These are phyloP conservation scores for Penicillium manginii DNA, from an alignment of 495 filamentous ascomycete species.

Conservation along the genomic window DNA sequence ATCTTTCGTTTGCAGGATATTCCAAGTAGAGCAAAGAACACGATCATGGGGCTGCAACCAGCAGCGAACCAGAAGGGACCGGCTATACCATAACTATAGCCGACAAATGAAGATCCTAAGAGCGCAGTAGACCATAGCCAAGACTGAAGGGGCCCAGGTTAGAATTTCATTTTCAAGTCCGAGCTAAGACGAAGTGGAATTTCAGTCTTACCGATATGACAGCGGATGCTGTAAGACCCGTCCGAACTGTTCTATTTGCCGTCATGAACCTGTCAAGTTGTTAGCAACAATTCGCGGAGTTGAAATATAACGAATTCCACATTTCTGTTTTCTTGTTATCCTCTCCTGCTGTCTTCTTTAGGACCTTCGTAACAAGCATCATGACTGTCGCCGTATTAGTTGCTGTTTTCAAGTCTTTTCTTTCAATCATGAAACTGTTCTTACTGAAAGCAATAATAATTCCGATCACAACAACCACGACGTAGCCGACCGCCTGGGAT, in stretches of 20 bases:
- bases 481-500: conserved; percentile 42
- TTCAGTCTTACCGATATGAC: conserved; percentile 36
- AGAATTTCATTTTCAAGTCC: neutral
- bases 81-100: conserved; percentile 39
- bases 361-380: conserved; percentile 38
- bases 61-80: conserved; percentile 50
- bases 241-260: conserved; percentile 42
- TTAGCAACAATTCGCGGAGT: neutral
- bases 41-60: conserved; percentile 49
- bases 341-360: conserved; percentile 42
- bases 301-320: conserved; percentile 17
- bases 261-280: conserved; percentile 43
- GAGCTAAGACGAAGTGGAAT: neutral
- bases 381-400: conserved; percentile 27
- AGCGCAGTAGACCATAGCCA: conserved; percentile 43
- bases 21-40: conserved; percentile 51
- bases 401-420: too few relatives aligned
- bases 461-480: conserved; percentile 39
- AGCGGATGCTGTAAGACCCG: conserved; percentile 42
- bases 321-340: conserved; percentile 49
- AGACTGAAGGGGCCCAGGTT: conserved; percentile 15
- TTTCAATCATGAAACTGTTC: neutral
- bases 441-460: conserved; percentile 36
- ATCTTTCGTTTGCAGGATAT: conserved; percentile 52
- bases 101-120: conserved; percentile 36